Evolutionary conservation across 805 yeast genomes (phyloP), one percentile per base, ranked within the genome.

Genomic region (Candida ortonii): DNA sequence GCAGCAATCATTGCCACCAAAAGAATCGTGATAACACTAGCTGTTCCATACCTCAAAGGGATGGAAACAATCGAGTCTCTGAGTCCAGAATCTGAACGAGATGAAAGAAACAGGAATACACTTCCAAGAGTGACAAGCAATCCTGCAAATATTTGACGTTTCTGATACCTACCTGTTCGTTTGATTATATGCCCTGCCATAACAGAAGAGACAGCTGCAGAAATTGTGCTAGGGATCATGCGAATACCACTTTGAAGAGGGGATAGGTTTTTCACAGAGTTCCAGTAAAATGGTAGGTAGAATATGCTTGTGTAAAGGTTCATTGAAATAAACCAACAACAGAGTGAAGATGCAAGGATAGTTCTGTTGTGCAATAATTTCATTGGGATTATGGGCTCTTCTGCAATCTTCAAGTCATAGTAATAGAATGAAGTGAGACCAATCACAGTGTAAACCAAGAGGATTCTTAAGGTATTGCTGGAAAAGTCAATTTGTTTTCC

Each of bases 1-100:
- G 90, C 75, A 0, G 90, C 80, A 36, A 86, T 81, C 58, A 85
- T 68, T 0, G 94, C 84, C 22, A 85, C 61, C 30, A 86, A 62
- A 0, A 89, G 76, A 4, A 83, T 74, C 0, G 94, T 85, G 42
- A 84, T 65, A 57, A 78, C 67, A 4, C 73, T 61, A 1, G 93
- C 74, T 46, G 80, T 77, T 1, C 83, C 84, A 24, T 74, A 62
- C 5, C 93, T 87, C 7, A 77, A 73, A 8, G 78, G 59, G 14
- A 74, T 46, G 39, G 76, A 52, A 24, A 73, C 55, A 1, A 69
- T 28, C 34, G 58, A 71, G 41, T 76, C 81, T 7, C 48, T 43
- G 32, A 62, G 44, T 17, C 53, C 37, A 7, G 46, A 28, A 24
- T 53, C 52, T 6, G 22, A 11, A 18, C 28, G 33, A 1, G 44